Base-by-base conservation (phyloP, 441 rosid genomes). In the Erodium texanum region DNA sequence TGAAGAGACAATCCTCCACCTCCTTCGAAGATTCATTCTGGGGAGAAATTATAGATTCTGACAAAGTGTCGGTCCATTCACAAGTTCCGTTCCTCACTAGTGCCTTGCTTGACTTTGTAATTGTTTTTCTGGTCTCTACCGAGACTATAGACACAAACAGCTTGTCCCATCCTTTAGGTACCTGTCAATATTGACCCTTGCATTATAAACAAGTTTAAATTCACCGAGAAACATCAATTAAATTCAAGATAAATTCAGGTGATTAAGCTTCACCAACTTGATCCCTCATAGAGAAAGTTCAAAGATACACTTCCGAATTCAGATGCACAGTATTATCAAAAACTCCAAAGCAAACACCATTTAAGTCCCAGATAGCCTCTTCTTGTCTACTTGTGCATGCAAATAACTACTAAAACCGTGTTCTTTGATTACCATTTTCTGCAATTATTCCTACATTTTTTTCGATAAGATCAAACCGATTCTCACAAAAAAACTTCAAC, bases 131-230 rank as follows among this genome's bases (percentile, higher is more conserved):
- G 0, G 83, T 80, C 73, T 82, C 85, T 61, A 73, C 76, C 1
- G 86, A 83, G 66, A 84, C 22, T 6, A 84, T 36, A 1, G 87
- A 84, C 69, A 84, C 80, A 68, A 74, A 74, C 73, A 87, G 73
- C 73, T 77, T 83, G 78, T 85, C 90, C 93, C 93, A 87, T 79
- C 90, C 85, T 77, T 82, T 84, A 67, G 93, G 90, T 1, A 84
- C 90, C 89, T 87, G 75, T 58, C 8, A 65, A 15, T 27, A 36
- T 10, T 23, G 20, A 24, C 41, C 7, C 1, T 61, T 11, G 29
- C 12, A 7, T 61, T 9, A 61, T 19, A 23, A 20, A 61, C 22
- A 61, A 7, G 12, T 43, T 43, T 1, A 10, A 43, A 43, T 43
- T 43, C 15, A 43, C 15, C 24, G 3, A 19, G 11, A 61, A 19